phyloP scores from a whole-genome alignment of 495 filamentous ascomycete species.

The Trichoderma parareesei region DNA sequence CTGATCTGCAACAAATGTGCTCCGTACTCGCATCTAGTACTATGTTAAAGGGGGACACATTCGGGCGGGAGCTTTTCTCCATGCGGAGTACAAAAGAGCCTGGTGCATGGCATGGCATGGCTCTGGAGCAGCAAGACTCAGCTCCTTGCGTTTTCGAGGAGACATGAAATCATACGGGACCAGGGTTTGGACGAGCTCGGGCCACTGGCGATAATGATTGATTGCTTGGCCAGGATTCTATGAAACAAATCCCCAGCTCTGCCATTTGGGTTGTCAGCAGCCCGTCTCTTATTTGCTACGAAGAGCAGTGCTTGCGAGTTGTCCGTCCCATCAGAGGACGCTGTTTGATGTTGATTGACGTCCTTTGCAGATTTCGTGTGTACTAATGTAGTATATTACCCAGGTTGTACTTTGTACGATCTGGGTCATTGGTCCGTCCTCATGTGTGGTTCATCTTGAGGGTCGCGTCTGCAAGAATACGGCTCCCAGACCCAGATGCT shows the following conservation, averaged over 20 bases:
- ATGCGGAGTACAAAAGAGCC: neutral
- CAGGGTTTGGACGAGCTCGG: constrained; percentile 6
- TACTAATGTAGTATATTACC: neutral
- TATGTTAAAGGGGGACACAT: too few species aligned
- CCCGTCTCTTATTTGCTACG: neutral
- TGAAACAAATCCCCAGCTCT: constrained; percentile 5
- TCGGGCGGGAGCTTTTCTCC: neutral
- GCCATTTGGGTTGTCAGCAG: neutral
- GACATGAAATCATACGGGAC: constrained; percentile 2
- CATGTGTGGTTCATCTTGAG: too few species aligned
- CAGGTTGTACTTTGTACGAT: neutral
- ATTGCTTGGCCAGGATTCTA: neutral
- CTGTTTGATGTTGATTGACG: constrained; percentile 7
- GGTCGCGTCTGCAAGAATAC: too few species aligned
- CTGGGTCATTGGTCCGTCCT: too few species aligned
- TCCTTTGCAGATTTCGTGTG: neutral
- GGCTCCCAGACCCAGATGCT: neutral
- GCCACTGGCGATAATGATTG: neutral
- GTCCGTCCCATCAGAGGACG: constrained; percentile 6
- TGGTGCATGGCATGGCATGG: too few species aligned
- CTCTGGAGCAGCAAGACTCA: too few species aligned
- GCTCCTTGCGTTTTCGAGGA: too few species aligned
- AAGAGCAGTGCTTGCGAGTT: neutral
- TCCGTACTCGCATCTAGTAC: neutral
- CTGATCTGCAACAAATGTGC: neutral